phyloP scores from a whole-genome alignment of 768 basidiomycete species.

The Coprinellus micaceus region DNA sequence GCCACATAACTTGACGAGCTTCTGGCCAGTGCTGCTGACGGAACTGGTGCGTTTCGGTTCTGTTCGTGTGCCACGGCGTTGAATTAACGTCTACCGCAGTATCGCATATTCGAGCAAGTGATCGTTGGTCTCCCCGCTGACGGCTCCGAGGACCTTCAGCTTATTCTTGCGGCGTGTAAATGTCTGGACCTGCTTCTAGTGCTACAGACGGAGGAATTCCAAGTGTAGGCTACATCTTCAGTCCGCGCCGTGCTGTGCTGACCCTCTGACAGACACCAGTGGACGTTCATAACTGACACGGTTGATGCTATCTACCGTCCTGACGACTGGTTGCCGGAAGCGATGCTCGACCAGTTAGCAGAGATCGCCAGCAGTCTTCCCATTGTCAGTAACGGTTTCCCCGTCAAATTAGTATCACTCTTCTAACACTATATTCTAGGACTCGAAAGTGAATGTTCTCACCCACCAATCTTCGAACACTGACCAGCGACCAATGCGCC shows the following conservation, averaged over 20 bases:
- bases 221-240: conserved; percentile 58
- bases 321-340: conserved; percentile 76
- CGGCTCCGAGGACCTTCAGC: conserved; percentile 77
- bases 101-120: conserved; percentile 84
- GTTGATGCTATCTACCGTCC: conserved; percentile 91
- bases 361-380: conserved; percentile 77
- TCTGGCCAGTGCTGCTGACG: conserved; percentile 94
- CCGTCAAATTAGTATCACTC: not conserved
- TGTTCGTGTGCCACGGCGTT: too few species aligned
- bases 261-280: conserved; percentile 68
- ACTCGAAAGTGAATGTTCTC: conserved; percentile 23
- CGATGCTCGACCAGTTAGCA: conserved; percentile 87
- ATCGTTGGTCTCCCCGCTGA: conserved; percentile 70
- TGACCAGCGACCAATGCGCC: conserved; percentile 54
- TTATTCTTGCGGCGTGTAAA: conserved; percentile 88
- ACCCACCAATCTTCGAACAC: conserved; percentile 26
- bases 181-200: conserved; percentile 90
- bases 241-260: conserved; percentile 7
- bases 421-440: conserved; percentile 17
- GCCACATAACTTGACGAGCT: conserved; percentile 86
- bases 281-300: conserved; percentile 98
- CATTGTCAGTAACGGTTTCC: conserved; percentile 28
- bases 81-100: too few species aligned
- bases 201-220: conserved; percentile 95
- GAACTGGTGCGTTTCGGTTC: conserved; percentile 62